A percentile compares a stretch with the other conserved stretches of the same genome.
These are phyloP conservation scores for Candida montana DNA, from an alignment of 805 yeast genomes.

Conservation along the genomic window DNA sequence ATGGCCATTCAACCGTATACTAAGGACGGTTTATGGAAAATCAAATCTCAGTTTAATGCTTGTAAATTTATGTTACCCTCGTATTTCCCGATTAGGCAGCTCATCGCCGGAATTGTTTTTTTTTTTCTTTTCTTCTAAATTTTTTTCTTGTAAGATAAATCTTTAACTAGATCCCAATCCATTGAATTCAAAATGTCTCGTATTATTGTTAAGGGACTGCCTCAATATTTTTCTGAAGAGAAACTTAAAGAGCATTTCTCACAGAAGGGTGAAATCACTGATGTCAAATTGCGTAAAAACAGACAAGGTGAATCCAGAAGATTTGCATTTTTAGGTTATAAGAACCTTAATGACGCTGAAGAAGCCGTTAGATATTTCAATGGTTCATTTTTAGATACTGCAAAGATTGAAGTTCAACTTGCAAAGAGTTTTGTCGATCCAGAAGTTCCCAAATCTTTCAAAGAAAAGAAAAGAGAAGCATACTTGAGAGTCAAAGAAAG, in stretches of 20 bases:
- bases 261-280: constrained; percentile 65
- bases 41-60: too few species aligned
- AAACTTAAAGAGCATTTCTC: constrained; percentile 62
- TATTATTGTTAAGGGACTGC: constrained; percentile 86
- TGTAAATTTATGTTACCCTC: too few species aligned
- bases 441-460: constrained; percentile 62
- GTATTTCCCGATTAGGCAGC: neutral
- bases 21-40: too few species aligned
- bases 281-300: constrained; percentile 78
- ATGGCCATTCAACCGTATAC: too few species aligned
- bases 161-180: too few species aligned
- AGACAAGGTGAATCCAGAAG: constrained; percentile 83
- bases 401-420: constrained; percentile 67
- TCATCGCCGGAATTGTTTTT: constrained; percentile 2
- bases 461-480: constrained; percentile 48
- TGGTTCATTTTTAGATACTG: constrained; percentile 75
- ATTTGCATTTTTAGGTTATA: constrained; percentile 90
- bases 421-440: constrained; percentile 90
- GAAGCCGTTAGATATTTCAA: constrained; percentile 73
- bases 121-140: neutral
- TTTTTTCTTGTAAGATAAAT: too few species aligned
- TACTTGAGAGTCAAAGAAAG: constrained; percentile 38
- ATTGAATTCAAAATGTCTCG: constrained; percentile 54
- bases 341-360: constrained; percentile 66
- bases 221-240: constrained; percentile 70